Percentiles rank a stretch among this genome's conserved stretches.
These are phyloP conservation scores for Solanum aculeatissimum DNA, from an alignment of 305 asterid genomes.

Conservation along the genomic window DNA sequence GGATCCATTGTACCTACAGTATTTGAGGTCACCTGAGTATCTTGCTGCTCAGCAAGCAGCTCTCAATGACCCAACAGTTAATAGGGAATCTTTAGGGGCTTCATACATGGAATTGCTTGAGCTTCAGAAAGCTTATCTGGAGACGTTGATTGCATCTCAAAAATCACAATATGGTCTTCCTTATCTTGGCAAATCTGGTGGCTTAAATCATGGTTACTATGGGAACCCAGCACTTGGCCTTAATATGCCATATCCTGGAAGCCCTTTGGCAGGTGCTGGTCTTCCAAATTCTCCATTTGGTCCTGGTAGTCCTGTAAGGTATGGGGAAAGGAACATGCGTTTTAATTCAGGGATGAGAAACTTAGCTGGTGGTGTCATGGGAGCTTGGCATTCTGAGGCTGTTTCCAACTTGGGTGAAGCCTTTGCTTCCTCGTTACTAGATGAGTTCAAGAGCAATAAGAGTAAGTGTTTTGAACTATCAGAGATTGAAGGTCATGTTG, in stretches of 20 bases:
- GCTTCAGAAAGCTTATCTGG: conserved; percentile 49
- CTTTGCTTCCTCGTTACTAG: conserved; percentile 38
- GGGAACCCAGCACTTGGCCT: conserved; percentile 39
- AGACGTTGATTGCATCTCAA: conserved; percentile 28
- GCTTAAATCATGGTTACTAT: conserved; percentile 31
- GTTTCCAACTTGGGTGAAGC: conserved; percentile 31
- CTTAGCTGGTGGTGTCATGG: conserved; percentile 30
- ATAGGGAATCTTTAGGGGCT: conserved; percentile 23
- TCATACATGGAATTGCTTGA: conserved; percentile 39
- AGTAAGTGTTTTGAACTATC: conserved; percentile 56
- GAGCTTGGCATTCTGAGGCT: conserved; percentile 44
- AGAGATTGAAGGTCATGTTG: conserved; percentile 66
- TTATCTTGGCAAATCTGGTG: conserved; percentile 21
- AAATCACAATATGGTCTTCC: conserved; percentile 41
- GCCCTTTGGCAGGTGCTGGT: conserved; percentile 24
- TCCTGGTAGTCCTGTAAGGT: conserved; percentile 33
- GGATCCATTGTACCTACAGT: conserved; percentile 44
- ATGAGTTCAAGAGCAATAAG: conserved; percentile 65
- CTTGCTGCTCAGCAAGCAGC: conserved; percentile 28
- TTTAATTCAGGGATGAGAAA: conserved; percentile 34
- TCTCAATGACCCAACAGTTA: conserved; percentile 24
- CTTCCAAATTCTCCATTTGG: conserved; percentile 34
- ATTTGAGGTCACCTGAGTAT: conserved; percentile 29
- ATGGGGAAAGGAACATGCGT: conserved; percentile 30
- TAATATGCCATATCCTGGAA: conserved; percentile 36